These are phyloP conservation scores for Corylus avellana DNA, from an alignment of 306 rosid species.

Conservation along the genomic window DNA sequence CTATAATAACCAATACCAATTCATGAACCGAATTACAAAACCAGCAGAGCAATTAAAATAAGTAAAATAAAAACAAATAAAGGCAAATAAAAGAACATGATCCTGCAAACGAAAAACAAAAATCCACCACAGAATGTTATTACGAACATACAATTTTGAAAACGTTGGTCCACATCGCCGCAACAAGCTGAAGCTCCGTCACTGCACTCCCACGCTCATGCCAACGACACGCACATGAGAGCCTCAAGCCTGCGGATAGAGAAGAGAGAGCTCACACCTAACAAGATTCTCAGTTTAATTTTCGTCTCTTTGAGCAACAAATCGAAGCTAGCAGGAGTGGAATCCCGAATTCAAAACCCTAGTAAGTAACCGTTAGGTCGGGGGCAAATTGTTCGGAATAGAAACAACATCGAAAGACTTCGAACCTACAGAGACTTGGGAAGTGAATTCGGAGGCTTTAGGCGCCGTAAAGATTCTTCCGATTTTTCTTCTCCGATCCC, in stretches of 20 bases:
- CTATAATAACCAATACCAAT: not conserved
- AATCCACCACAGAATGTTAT: not conserved
- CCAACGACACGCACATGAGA: not conserved
- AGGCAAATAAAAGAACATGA: not conserved
- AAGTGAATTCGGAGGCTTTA: not conserved
- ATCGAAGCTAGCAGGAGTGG: not conserved
- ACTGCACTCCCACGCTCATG: not conserved
- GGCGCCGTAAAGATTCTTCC: not conserved
- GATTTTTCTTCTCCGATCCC: not conserved
- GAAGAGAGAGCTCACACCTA: not conserved
- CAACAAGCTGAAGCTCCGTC: not conserved
- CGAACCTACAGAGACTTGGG: not conserved
- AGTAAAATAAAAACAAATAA: not conserved
- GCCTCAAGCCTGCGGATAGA: not conserved
- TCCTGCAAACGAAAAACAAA: not conserved
- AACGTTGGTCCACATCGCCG: slow-evolving; percentile 60
- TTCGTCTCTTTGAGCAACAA: not conserved
- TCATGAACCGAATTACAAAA: not conserved
- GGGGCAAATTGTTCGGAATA: not conserved
- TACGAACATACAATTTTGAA: slow-evolving; percentile 47
- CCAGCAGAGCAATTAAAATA: not conserved
- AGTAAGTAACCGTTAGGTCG: not conserved
- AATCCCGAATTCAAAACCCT: slow-evolving; percentile 2
- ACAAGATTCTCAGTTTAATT: not conserved
- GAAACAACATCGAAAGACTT: not conserved